phyloP scores from a whole-genome alignment of 2,329 filamentous ascomycete species.

The Xylariales sp. region DNA sequence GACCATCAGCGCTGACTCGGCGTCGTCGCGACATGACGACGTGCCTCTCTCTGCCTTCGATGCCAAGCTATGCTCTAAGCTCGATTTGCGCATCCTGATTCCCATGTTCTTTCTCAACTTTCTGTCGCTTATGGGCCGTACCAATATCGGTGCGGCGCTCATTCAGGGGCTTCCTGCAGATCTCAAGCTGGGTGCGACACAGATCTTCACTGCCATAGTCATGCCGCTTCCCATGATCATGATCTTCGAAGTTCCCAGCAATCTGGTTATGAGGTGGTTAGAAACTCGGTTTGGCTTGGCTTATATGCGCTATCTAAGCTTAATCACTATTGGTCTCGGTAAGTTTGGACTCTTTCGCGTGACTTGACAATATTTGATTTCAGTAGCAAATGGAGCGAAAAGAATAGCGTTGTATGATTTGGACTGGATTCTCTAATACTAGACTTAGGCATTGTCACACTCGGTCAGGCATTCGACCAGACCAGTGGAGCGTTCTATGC shows the following conservation, averaged over 20 bases:
- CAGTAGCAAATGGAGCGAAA: no score
- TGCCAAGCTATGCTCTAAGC: no score
- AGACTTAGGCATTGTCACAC: no score
- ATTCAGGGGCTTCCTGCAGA: constrained; percentile 19
- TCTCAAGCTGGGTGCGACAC: constrained; percentile 15
- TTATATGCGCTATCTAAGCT: constrained; percentile 18
- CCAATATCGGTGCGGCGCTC: constrained; percentile 19
- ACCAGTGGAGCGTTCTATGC: constrained; percentile 14
- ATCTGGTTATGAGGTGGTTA: constrained; percentile 14
- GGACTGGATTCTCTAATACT: no score
- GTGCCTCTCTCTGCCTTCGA: no score
- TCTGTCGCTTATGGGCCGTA: constrained; percentile 18
- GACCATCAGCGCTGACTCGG: no score
- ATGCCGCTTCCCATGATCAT: constrained; percentile 12
- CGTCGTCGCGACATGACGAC: no score
- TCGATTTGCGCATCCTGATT: constrained; percentile 1
- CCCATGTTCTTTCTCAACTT: constrained; percentile 24
- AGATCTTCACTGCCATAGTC: constrained; percentile 15
- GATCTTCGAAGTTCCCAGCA: constrained; percentile 16
- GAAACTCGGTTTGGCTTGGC: constrained; percentile 9
- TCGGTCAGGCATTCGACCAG: constrained; percentile 19
- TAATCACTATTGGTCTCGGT: no score
- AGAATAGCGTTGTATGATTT: no score
- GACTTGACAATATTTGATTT: no score
- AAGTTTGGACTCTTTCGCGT: no score